Evolutionary conservation across 208 protist genomes (phyloP).

Genomic region (Willaertia magna): DNA sequence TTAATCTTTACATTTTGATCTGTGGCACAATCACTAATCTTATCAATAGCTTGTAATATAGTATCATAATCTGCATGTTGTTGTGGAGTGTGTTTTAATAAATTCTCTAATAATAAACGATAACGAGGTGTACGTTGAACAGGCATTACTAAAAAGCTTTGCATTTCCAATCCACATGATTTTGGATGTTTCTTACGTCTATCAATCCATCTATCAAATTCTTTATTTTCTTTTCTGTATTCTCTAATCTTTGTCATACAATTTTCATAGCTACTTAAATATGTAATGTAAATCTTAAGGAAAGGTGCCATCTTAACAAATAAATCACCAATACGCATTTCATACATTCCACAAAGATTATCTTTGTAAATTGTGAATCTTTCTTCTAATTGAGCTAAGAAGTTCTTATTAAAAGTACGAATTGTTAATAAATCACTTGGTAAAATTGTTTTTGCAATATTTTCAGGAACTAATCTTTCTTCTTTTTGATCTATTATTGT

Average conservation of each 20-base stretch:
- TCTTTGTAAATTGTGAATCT: not conserved
- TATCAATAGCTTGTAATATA: not conserved
- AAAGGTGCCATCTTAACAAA: not conserved
- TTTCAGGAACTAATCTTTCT: not conserved
- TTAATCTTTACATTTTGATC: not conserved
- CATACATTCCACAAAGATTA: not conserved
- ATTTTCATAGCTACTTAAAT: not conserved
- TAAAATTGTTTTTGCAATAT: not conserved
- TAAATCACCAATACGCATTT: not conserved
- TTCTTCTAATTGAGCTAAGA: not conserved
- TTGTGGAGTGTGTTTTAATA: not conserved
- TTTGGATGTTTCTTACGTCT: not conserved
- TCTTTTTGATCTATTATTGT: too few species aligned
- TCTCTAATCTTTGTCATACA: not conserved
- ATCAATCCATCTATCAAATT: not conserved
- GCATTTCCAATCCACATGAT: not conserved
- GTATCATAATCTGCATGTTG: not conserved
- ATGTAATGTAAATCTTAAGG: not conserved
- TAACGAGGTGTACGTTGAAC: slow-evolving; percentile 3
- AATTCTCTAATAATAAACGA: not conserved
- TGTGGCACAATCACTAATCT: not conserved
- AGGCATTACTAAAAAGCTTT: not conserved
- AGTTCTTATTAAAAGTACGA: not conserved
- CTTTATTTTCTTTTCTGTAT: not conserved
- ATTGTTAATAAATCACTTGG: not conserved